Conservation (phyloP, 441 rosid genomes). For the Corymbia citriodora region DNA sequence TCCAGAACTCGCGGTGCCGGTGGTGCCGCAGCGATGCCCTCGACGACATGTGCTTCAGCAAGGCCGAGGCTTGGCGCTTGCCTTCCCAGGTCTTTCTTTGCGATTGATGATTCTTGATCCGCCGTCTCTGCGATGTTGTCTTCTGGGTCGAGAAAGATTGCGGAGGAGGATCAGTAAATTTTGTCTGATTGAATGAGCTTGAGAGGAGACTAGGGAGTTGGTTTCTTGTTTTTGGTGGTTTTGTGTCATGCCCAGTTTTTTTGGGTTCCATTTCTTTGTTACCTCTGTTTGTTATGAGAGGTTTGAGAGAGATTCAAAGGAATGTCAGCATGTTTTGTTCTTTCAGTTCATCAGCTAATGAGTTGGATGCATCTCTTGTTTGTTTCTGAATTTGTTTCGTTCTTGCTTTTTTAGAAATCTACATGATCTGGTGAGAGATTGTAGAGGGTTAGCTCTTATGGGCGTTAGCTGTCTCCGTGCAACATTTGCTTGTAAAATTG, state of each 20-base stretch:
- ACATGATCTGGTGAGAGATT: background rate
- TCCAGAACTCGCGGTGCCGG: slow-evolving; percentile 47
- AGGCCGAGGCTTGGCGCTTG: slow-evolving; percentile 63
- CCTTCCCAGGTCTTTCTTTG: slow-evolving; percentile 75
- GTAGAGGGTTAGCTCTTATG: background rate
- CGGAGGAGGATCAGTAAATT: background rate
- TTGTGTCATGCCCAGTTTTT: background rate
- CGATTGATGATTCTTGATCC: slow-evolving; percentile 22
- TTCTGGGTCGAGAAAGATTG: background rate
- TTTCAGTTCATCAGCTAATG: background rate
- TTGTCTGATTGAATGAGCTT: background rate
- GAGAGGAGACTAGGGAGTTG: background rate
- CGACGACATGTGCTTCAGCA: slow-evolving; percentile 69
- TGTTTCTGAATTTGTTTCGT: background rate
- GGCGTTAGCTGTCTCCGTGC: background rate
- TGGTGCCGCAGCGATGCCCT: slow-evolving; percentile 87
- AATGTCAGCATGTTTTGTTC: background rate
- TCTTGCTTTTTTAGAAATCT: background rate
- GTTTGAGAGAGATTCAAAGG: background rate
- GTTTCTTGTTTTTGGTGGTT: background rate
- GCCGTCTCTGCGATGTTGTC: background rate
- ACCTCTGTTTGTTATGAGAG: background rate
- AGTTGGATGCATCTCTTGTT: background rate
- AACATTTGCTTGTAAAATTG: background rate
- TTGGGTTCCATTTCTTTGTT: background rate